A percentile compares a stretch with the other conserved stretches of the same genome.
Evolutionary conservation across 1,284 basidiomycete genomes (phyloP).

Genomic region (Microbotryum intermedium): DNA sequence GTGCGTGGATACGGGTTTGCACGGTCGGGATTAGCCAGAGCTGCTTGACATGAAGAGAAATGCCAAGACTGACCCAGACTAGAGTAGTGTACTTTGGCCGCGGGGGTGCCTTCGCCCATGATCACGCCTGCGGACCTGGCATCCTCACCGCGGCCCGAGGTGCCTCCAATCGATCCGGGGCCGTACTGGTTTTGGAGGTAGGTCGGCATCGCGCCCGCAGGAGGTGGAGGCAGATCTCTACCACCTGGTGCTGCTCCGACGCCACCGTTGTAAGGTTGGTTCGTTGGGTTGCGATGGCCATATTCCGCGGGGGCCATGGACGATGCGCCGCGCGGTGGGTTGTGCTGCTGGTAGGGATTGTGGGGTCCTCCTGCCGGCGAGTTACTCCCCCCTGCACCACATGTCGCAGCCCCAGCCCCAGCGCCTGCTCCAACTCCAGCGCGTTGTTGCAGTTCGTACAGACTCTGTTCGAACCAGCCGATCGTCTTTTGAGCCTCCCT

Average conservation of each 20-base stretch:
- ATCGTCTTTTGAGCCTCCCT: conserved; percentile 77
- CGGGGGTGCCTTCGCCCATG: neutral
- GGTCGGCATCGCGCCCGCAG: conserved; percentile 22
- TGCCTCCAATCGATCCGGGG: conserved; percentile 8
- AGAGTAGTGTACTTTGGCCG: conserved; percentile 29
- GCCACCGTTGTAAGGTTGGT: no score
- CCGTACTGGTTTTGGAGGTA: conserved; percentile 12
- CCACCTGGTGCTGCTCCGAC: neutral
- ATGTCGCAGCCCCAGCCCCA: conserved; percentile 36
- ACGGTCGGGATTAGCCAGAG: neutral
- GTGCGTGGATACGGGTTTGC: neutral
- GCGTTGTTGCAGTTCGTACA: conserved; percentile 66
- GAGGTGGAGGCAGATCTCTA: conserved; percentile 11
- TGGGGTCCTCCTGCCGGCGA: conserved; percentile 32
- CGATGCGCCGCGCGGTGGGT: neutral
- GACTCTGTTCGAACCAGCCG: conserved; percentile 77
- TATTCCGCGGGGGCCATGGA: neutral
- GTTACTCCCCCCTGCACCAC: neutral
- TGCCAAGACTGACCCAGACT: conserved; percentile 27
- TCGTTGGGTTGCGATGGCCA: neutral
- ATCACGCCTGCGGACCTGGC: neutral
- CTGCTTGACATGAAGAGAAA: neutral
- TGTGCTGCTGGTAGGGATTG: conserved; percentile 26
- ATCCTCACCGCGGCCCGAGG: neutral
- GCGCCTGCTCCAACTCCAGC: conserved; percentile 51